A percentile compares a stretch with the other conserved stretches of the same genome.
Conservation (phyloP, 192 early-diverging fungal species). For the Allomyces arbusculus region DNA sequence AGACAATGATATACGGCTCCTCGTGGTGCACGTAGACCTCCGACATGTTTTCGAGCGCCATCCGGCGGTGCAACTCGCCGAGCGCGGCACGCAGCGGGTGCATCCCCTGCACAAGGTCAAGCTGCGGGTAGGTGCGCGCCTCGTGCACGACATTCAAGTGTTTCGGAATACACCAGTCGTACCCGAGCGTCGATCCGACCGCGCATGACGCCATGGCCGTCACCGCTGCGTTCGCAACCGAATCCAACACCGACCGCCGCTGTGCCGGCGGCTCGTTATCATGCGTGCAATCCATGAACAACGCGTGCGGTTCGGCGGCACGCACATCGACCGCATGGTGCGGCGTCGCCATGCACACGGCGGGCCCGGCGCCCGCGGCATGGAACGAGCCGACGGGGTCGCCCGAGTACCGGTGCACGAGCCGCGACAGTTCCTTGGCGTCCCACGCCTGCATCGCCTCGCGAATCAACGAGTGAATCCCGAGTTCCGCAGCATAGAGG, state of each 20-base stretch:
- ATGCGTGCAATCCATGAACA: slow-evolving; percentile 99
- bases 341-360: background rate
- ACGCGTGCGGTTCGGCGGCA: slow-evolving; percentile 44
- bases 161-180: slow-evolving; percentile 81
- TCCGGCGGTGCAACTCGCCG: slow-evolving; percentile 48
- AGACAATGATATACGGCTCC: slow-evolving; percentile 79
- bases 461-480: slow-evolving; percentile 89
- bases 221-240: slow-evolving; percentile 75
- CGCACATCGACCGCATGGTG: background rate
- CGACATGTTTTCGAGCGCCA: slow-evolving; percentile 61
- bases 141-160: slow-evolving; percentile 78
- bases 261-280: slow-evolving; percentile 94
- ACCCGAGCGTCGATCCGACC: slow-evolving; percentile 89
- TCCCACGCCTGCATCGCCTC: slow-evolving; percentile 99
- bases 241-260: slow-evolving; percentile 61
- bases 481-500: slow-evolving; percentile 72
- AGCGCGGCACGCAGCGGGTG: slow-evolving; percentile 3
- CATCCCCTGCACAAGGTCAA: slow-evolving; percentile 36
- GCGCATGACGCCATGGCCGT: slow-evolving; percentile 80
- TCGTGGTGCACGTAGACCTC: slow-evolving; percentile 96
- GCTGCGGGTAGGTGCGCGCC: slow-evolving; percentile 46
- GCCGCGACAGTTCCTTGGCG: slow-evolving; percentile 63
- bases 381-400: slow-evolving; percentile 40
- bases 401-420: slow-evolving; percentile 81
- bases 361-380: background rate